Base-by-base conservation (phyloP, 2,329 filamentous ascomycete species). In the Diaporthe vaccinii region DNA sequence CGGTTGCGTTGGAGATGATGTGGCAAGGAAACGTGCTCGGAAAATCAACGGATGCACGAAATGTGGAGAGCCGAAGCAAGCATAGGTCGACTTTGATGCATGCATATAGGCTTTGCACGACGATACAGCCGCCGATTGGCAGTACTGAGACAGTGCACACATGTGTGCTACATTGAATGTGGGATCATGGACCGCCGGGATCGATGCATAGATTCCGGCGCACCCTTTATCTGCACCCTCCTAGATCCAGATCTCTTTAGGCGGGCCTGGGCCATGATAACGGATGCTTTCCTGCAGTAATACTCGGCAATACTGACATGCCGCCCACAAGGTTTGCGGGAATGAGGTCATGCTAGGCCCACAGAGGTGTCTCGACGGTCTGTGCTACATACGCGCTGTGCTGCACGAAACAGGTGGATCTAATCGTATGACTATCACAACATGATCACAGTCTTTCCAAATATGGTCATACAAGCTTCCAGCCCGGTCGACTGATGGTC, bases 401-500 rank as follows among this genome's bases (percentile, higher is more conserved):
- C 65, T 68, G 46, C 49, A 41, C 65, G 65, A 68, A 68, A 68
- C 65, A 68, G 46, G 65, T 53, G 65, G 46, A 68, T 41, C 65
- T 28, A n/a, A 53, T 68, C 65, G 65, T 68, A 68, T 68, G 65
- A 68, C 65, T n/a, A 41, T 68, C 65, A 39, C 65, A 53, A 39
- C 65, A 68, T 53, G 34, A 53, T 68, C 46, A 53, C 53, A 53
- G 65, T 28, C 31, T 28, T 68, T 53, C 46, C 46, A 14, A 68
- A 68, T 68, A 41, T 68, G 65, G 46, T 53, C 65, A 68, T 68
- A 68, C 65, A 68, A 68, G 65, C 31, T 68, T 68, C 65, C 31
- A 20, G 2, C 31, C 46, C 46, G 44, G 65, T 53, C 65, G 65
- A 39, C 46, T 53, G 65, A 68, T 68, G 65, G 65, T 17, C 46